Conservation (phyloP, 176 grass and related monocot species). For the Carex pumila region DNA sequence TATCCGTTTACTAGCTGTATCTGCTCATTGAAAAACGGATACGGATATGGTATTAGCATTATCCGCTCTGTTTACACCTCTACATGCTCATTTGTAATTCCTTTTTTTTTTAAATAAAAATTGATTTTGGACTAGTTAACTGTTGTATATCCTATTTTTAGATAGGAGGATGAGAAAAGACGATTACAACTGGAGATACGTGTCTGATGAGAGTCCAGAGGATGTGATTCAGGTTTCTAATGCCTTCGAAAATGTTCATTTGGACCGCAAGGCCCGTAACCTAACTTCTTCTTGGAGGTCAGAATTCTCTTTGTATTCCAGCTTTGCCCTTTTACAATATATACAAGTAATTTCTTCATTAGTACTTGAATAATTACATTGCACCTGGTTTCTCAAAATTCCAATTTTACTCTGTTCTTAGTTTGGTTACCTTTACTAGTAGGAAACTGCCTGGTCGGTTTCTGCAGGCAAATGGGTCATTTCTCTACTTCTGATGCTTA, state of each 20-base stretch:
- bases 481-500: too few relatives aligned
- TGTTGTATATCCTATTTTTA: conserved; percentile 33
- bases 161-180: conserved; percentile 69
- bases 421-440: background rate
- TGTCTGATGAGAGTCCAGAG: conserved; percentile 73
- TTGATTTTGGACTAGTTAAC: conserved; percentile 1
- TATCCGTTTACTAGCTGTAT: too few relatives aligned
- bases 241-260: conserved; percentile 69
- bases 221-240: conserved; percentile 65
- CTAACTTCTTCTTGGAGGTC: conserved; percentile 78
- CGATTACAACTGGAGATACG: conserved; percentile 89
- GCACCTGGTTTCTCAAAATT: background rate
- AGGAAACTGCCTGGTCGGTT: background rate
- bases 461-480: too few relatives aligned
- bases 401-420: background rate
- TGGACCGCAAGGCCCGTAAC: conserved; percentile 75
- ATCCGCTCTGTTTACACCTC: too few relatives aligned
- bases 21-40: too few relatives aligned
- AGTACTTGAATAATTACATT: background rate
- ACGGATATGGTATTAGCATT: too few relatives aligned
- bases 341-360: background rate
- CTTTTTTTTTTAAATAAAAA: background rate
- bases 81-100: background rate
- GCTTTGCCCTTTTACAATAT: background rate
- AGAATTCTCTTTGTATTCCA: background rate